Conservation (phyloP, 108 stramenopile species). For the Cylindrotheca closterium region DNA sequence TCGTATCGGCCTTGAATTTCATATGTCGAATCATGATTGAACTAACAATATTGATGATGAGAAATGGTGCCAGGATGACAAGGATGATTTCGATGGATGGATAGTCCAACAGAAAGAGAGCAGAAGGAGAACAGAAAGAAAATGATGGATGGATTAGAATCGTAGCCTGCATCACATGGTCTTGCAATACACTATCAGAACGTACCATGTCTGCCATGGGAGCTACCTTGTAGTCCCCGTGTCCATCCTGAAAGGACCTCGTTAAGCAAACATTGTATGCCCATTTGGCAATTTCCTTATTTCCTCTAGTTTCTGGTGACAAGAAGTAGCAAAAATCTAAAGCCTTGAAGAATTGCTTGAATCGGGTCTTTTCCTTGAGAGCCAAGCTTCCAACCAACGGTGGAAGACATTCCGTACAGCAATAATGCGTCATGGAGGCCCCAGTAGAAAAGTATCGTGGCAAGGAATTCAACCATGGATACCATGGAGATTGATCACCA, state of each 20-base stretch:
- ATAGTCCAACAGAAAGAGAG: no score
- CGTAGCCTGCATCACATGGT: no score
- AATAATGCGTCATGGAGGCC: conserved; percentile 37
- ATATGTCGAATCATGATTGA: conserved; percentile 47
- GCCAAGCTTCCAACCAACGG: conserved; percentile 14
- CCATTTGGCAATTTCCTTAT: conserved; percentile 11
- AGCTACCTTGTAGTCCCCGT: conserved; percentile 36
- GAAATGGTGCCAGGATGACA: not conserved
- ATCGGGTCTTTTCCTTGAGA: conserved; percentile 8
- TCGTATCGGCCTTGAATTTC: conserved; percentile 38
- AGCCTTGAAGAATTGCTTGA: conserved; percentile 11
- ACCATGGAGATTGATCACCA: conserved; percentile 37
- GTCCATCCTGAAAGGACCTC: conserved; percentile 24
- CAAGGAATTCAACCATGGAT: conserved; percentile 50
- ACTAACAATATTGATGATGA: conserved; percentile 7
- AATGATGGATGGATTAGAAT: no score
- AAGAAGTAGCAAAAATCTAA: conserved; percentile 5
- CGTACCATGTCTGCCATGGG: conserved; percentile 42
- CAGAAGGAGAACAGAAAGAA: no score
- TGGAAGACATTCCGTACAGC: conserved; percentile 25
- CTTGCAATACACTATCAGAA: no score
- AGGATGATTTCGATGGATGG: not conserved
- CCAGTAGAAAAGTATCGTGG: conserved; percentile 52
- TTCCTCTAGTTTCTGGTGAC: conserved; percentile 8
- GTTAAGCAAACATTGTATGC: conserved; percentile 12